Evolutionary conservation across 2,329 filamentous ascomycete species (phyloP), one percentile per base, ranked within the genome.

Genomic region (Fusarium subglutinans): DNA sequence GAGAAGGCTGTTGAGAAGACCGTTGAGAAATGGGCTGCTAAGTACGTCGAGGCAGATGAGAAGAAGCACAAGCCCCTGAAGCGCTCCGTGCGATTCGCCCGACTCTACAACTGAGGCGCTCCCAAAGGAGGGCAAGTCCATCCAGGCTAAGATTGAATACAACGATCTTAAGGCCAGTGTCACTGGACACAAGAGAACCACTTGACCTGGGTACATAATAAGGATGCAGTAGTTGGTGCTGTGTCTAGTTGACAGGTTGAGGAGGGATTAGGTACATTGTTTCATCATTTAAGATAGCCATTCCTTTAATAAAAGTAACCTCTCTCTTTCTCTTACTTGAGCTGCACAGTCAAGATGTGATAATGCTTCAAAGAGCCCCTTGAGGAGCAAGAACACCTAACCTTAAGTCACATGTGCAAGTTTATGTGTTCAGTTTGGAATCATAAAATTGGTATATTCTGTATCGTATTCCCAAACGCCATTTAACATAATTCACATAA

Each of bases 241-340:
- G 47, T 38, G 30, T 62, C 63, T 37, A 43, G 40, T 41, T 64
- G 40, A 3, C 9, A 22, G 59, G 44, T 62, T 51, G 59, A 69
- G 40, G 26, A 64, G 71, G 71, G 71, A 72, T 58, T 54, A 72
- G 71, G 47, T 61, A 72, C 47, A 65, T 45, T 65, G 41, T 38
- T 59, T 74, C 33, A 74, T 74, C 67, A 17, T 62, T 62, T 44
- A 41, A 74, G 63, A 74, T 74, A 69, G 71, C 61, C 71, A 74
- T 65, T 74, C 71, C 30, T 74, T 73, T 43, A 69, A 72, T 58
- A 65, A 72, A 72, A 70, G 37, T 61, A 50, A 51, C 71, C 67
- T 72, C 48, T 74, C 63, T 63, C 70, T 73, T 58, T 58, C 41
- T 50, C 55, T 58, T 38, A 50, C 2, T 50, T 37, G 18, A 37